Evolutionary conservation across 2,329 filamentous ascomycete genomes (phyloP).

Genomic region (Penicillium sp.): DNA sequence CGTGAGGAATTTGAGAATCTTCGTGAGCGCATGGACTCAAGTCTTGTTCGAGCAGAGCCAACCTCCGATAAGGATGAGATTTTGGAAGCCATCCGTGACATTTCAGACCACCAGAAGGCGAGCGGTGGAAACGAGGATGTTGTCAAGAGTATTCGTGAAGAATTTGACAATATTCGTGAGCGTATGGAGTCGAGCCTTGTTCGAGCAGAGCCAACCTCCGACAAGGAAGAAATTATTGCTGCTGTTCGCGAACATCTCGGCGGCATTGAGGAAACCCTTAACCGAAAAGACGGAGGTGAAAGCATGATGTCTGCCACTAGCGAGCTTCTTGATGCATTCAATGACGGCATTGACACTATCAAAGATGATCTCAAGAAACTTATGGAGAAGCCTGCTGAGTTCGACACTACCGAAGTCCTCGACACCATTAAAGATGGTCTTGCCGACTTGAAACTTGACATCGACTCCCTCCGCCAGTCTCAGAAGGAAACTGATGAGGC

Average conservation of each 20-base stretch:
- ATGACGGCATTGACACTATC: constrained; percentile 74
- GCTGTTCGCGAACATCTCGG: constrained; percentile 60
- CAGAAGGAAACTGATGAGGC: constrained; percentile 52
- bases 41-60: constrained; percentile 27
- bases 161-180: constrained; percentile 65
- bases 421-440: constrained; percentile 85
- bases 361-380: constrained; percentile 75
- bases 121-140: constrained; percentile 34
- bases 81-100: constrained; percentile 65
- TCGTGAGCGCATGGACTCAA: constrained; percentile 51
- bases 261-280: constrained; percentile 55
- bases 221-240: constrained; percentile 66
- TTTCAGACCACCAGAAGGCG: constrained; percentile 11
- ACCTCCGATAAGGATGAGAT: constrained; percentile 62
- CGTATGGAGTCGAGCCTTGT: constrained; percentile 37
- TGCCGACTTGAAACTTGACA: constrained; percentile 73
- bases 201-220: constrained; percentile 25
- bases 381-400: constrained; percentile 76
- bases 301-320: constrained; percentile 58
- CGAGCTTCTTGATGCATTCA: constrained; percentile 65
- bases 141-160: constrained; percentile 57
- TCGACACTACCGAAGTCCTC: constrained; percentile 87
- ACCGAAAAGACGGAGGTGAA: constrained; percentile 60
- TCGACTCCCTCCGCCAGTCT: constrained; percentile 73
- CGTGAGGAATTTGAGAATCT: constrained; percentile 66